These are phyloP conservation scores for Sarocladiaceae sp. DNA, from an alignment of 2,329 filamentous ascomycete species.

Conservation along the genomic window DNA sequence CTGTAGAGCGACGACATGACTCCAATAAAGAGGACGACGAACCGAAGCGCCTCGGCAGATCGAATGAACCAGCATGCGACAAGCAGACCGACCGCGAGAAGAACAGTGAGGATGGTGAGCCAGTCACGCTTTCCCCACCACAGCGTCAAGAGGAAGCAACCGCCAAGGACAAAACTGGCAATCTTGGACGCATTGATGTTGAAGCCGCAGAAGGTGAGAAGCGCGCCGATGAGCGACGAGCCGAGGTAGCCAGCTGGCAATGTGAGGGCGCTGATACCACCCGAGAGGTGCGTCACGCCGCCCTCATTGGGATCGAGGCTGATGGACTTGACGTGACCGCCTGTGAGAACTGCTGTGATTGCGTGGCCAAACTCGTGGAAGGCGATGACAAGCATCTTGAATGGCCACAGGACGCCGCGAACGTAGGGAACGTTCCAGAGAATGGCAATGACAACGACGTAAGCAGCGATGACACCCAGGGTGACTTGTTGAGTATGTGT, in stretches of 20 bases:
- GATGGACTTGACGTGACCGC: slow-evolving; percentile 68
- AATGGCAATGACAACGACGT: slow-evolving; percentile 67
- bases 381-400: slow-evolving; percentile 83
- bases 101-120: slow-evolving; percentile 66
- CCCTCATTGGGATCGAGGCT: slow-evolving; percentile 72
- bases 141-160: slow-evolving; percentile 70
- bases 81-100: slow-evolving; percentile 63
- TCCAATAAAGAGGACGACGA: slow-evolving; percentile 72
- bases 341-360: slow-evolving; percentile 64
- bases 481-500: slow-evolving; percentile 66
- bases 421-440: slow-evolving; percentile 76
- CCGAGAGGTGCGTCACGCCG: slow-evolving; percentile 71
- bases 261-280: slow-evolving; percentile 63
- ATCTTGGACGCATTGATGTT: slow-evolving; percentile 75
- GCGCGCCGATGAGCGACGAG: slow-evolving; percentile 67
- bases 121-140: slow-evolving; percentile 79
- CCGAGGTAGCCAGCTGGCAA: slow-evolving; percentile 74
- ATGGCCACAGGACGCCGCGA: slow-evolving; percentile 70
- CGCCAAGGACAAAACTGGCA: slow-evolving; percentile 65
- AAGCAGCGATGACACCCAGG: slow-evolving; percentile 63
- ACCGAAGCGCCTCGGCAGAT: slow-evolving; percentile 67
- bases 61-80: slow-evolving; percentile 75
- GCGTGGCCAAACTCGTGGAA: slow-evolving; percentile 79
- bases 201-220: slow-evolving; percentile 75
- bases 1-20: slow-evolving; percentile 78